phyloP scores from a whole-genome alignment of 768 basidiomycete genomes.

The Crucibulum laeve region DNA sequence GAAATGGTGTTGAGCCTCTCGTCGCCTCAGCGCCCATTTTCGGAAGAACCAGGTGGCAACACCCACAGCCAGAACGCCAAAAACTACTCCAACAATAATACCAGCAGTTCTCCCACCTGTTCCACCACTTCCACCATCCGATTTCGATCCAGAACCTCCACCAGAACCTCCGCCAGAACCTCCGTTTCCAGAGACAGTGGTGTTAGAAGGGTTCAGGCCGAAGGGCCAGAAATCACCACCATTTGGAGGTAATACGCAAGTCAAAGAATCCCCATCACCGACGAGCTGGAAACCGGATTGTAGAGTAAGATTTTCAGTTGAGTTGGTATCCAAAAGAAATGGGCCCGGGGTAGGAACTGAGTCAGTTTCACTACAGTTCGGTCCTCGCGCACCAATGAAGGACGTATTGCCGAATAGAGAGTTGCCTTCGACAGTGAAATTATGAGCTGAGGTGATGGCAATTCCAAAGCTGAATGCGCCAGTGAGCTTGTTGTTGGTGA shows the following conservation, averaged over 20 bases:
- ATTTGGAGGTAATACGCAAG: slow-evolving; percentile 62
- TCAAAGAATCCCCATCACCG: slow-evolving; percentile 51
- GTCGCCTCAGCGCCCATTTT: slow-evolving; percentile 37
- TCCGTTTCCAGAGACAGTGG: slow-evolving; percentile 11
- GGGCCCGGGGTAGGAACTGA: slow-evolving; percentile 49
- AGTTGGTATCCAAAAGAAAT: slow-evolving; percentile 52
- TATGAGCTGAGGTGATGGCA: slow-evolving; percentile 55
- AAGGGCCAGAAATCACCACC: slow-evolving; percentile 75
- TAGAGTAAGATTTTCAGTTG: slow-evolving; percentile 32
- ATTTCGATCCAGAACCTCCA: neutral
- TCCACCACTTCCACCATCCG: slow-evolving; percentile 1
- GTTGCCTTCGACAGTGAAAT: slow-evolving; percentile 68
- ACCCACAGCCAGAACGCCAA: slow-evolving; percentile 38
- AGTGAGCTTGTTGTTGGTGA: slow-evolving; percentile 52
- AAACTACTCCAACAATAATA: slow-evolving; percentile 47
- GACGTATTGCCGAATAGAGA: slow-evolving; percentile 62
- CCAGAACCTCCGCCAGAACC: slow-evolving; percentile 1
- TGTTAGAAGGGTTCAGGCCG: slow-evolving; percentile 42
- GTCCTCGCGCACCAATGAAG: slow-evolving; percentile 67
- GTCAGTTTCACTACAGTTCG: slow-evolving; percentile 53
- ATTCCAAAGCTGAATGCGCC: slow-evolving; percentile 76
- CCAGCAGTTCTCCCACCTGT: slow-evolving; percentile 38
- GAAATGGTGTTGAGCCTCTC: slow-evolving; percentile 15
- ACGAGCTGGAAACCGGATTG: slow-evolving; percentile 53
- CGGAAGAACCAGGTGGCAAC: slow-evolving; percentile 42